These are phyloP conservation scores for Aegilops umbellulata DNA, from an alignment of 176 grass and related monocot species.

Conservation along the genomic window DNA sequence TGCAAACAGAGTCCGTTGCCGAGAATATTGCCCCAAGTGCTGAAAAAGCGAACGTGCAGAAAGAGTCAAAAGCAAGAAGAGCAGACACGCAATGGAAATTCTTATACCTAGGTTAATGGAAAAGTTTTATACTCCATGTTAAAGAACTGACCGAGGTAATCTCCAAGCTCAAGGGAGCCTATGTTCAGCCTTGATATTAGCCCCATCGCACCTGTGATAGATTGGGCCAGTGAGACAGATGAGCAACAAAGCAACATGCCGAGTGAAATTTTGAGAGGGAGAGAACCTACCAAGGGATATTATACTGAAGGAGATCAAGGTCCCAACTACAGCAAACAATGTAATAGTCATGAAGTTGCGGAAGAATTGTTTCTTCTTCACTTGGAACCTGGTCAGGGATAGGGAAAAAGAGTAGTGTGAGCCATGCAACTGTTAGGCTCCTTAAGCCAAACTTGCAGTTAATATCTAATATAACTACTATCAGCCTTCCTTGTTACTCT, in stretches of 20 bases:
- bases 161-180: slow-evolving; percentile 69
- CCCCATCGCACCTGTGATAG: slow-evolving; percentile 59
- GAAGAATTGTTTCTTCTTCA: slow-evolving; percentile 93
- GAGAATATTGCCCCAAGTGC: slow-evolving; percentile 96
- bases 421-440: background rate
- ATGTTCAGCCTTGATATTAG: slow-evolving; percentile 69
- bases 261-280: background rate
- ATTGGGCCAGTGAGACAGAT: background rate
- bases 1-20: slow-evolving; percentile 95
- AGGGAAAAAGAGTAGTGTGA: background rate
- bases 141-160: slow-evolving; percentile 70
- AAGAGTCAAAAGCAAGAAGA: slow-evolving; percentile 23
- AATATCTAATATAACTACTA: background rate
- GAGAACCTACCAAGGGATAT: slow-evolving; percentile 65
- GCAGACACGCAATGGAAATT: background rate
- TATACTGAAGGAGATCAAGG: slow-evolving; percentile 73
- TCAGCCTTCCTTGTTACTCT: background rate
- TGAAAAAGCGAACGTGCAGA: slow-evolving; percentile 31
- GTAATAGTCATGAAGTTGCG: slow-evolving; percentile 82
- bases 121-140: background rate
- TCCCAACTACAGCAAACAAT: slow-evolving; percentile 74
- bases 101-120: background rate
- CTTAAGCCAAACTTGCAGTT: background rate
- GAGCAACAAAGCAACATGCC: slow-evolving; percentile 1
- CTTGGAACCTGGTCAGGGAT: slow-evolving; percentile 56